phyloP scores from a whole-genome alignment of 2,329 filamentous ascomycete genomes.

The Phyllosticta citriasiana region DNA sequence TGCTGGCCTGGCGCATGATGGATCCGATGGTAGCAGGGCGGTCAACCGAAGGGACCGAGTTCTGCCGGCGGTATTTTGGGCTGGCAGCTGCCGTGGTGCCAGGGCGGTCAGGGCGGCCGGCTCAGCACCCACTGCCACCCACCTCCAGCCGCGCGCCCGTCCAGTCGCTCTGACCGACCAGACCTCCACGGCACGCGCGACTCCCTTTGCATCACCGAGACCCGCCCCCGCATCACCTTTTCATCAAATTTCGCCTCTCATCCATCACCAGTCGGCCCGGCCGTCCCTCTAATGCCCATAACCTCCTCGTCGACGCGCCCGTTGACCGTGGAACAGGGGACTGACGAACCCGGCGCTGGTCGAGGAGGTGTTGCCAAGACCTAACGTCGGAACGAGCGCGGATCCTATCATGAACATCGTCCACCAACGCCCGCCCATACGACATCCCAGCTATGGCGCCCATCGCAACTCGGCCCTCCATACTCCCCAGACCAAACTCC shows the following conservation, averaged over 20 bases:
- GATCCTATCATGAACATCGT: conserved; percentile 17
- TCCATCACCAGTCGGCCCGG: conserved; percentile 16
- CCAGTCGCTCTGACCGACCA: not conserved
- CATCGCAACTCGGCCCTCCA: conserved; percentile 19
- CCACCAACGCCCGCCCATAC: conserved; percentile 29
- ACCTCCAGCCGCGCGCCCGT: no score
- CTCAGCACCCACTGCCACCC: no score
- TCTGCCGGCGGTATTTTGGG: no score
- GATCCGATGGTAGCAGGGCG: no score
- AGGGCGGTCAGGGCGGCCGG: no score
- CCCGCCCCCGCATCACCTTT: conserved; percentile 19
- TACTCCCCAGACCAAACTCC: conserved; percentile 29
- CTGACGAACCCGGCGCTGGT: conserved; percentile 24
- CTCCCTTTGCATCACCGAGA: conserved; percentile 22
- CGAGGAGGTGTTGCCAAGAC: conserved; percentile 27
- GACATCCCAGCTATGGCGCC: conserved; percentile 30
- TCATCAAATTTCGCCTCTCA: conserved; percentile 23
- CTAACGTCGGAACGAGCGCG: conserved; percentile 23
- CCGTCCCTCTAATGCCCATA: conserved; percentile 27
- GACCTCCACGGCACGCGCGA: not conserved
- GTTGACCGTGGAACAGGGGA: conserved; percentile 32
- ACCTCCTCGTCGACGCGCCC: conserved; percentile 28
- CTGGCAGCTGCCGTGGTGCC: no score
- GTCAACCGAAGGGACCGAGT: no score
- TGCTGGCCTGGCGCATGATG: no score